Base-by-base conservation (phyloP, 1,284 basidiomycete species). In the Ceratobasidium sp. region DNA sequence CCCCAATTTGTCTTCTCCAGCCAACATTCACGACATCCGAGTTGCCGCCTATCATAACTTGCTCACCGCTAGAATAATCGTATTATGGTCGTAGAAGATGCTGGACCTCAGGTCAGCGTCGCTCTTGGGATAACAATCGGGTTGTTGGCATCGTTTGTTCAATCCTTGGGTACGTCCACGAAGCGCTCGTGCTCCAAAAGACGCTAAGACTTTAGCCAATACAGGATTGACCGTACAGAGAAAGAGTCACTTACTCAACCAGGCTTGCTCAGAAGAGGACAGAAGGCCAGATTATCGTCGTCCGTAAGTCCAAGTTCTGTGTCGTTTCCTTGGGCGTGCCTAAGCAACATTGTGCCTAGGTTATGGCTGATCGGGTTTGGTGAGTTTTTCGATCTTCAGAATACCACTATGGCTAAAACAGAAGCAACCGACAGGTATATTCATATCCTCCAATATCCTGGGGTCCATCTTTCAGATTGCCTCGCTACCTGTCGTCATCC, bases 381-480 rank as follows among this genome's bases (percentile, higher is more conserved):
- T 82, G 77, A 79, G 84, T 80, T 21, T 23, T 48, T 50, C 23
- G 23, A 12, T 45, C 41, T 26, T 48, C 39, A 32, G 23, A 3
- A 12, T 60, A 5, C n/a, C n/a, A 18, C 5, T 16, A 41, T 18
- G 58, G 58, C 58, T 62, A 28, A 61, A 46, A 21, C 14, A 12
- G 26, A 26, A 43, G 50, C 23, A 41, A 48, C 23, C 1, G 23
- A 53, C 32, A 85, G 85, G 83, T 61, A 88, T 93, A 77, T 94
- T 93, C 84, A 88, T 94, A 71, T 89, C 89, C 28, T 95, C 94
- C 72, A 98, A 98, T 80, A 83, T 98, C 73, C 85, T 97, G 71
- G 94, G 94, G n/a, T 96, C 94, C 1, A 83, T 98, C 32, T 94
- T 97, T 76, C 96, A 98, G 82, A 96, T 98, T 69, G 95, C 94